These are phyloP conservation scores for Ascoidea rubescens DNA, from an alignment of 805 yeast species.

Conservation along the genomic window DNA sequence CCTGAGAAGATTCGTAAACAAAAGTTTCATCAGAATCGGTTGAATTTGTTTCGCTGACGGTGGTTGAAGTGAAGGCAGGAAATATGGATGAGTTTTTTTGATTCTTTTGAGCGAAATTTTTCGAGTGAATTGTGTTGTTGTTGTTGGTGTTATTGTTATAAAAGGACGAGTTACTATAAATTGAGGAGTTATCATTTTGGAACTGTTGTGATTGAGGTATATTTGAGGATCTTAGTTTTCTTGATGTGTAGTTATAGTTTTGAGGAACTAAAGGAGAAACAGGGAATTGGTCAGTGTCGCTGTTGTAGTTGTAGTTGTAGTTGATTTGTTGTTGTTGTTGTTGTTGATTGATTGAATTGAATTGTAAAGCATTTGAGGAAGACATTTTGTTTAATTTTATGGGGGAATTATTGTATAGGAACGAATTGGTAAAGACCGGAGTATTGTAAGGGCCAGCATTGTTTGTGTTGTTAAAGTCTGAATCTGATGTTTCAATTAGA, in stretches of 20 bases:
- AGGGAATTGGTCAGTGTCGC: not conserved
- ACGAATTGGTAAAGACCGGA: not conserved
- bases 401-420: not conserved
- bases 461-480: too few relatives aligned
- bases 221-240: too few relatives aligned
- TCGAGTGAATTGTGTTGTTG: not conserved
- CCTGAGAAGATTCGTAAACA: slow-evolving; percentile 58
- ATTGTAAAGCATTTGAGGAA: not conserved
- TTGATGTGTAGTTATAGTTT: too few relatives aligned
- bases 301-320: too few relatives aligned
- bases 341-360: not conserved
- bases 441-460: too few relatives aligned
- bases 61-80: not conserved
- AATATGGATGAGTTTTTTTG: not conserved
- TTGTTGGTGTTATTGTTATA: too few relatives aligned
- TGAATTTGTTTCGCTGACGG: not conserved
- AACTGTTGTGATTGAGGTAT: not conserved
- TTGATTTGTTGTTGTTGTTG: too few relatives aligned
- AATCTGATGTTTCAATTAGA: too few relatives aligned
- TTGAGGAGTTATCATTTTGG: not conserved
- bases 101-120: not conserved
- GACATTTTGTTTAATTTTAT: not conserved
- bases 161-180: not conserved
- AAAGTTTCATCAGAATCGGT: slow-evolving; percentile 91
- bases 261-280: not conserved